Percentiles rank a stretch among this genome's conserved stretches.
Evolutionary conservation across 2,329 filamentous ascomycete species (phyloP).

Genomic region (Claviceps citrina): DNA sequence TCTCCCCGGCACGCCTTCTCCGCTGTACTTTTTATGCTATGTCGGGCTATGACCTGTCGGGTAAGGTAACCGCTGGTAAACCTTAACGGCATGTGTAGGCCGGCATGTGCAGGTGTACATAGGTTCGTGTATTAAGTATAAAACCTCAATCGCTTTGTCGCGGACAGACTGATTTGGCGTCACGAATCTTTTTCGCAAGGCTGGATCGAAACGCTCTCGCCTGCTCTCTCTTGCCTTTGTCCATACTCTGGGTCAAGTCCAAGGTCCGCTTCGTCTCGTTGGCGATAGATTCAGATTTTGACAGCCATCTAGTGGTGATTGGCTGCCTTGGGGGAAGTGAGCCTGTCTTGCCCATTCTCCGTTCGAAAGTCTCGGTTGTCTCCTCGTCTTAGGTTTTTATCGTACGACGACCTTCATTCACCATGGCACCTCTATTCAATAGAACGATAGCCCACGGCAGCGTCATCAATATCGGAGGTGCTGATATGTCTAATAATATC

Average conservation of each 20-base stretch:
- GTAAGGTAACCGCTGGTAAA: not conserved
- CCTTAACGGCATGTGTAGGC: too few relatives aligned
- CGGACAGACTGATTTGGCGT: too few relatives aligned
- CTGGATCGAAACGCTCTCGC: not conserved
- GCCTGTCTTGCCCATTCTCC: not conserved
- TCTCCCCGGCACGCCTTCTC: too few relatives aligned
- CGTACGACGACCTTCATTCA: not conserved
- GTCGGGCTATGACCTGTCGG: not conserved
- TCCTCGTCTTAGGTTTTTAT: not conserved
- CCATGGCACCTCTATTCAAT: not conserved
- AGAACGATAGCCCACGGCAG: slow-evolving; percentile 13
- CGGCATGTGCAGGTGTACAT: not conserved
- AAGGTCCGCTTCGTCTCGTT: not conserved
- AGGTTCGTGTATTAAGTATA: not conserved
- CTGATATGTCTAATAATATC: slow-evolving; percentile 17
- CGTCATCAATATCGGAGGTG: slow-evolving; percentile 25
- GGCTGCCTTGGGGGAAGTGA: not conserved
- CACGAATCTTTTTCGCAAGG: too few relatives aligned
- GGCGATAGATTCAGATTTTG: not conserved
- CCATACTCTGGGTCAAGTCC: not conserved
- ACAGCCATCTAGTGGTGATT: not conserved
- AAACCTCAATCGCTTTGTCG: not conserved
- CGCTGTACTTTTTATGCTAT: too few relatives aligned
- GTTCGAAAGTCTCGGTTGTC: not conserved
- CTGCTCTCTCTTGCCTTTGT: not conserved